Percentiles rank a stretch among this genome's conserved stretches.
phyloP scores from a whole-genome alignment of 2,329 filamentous ascomycete species.

The Fusarium sp. region DNA sequence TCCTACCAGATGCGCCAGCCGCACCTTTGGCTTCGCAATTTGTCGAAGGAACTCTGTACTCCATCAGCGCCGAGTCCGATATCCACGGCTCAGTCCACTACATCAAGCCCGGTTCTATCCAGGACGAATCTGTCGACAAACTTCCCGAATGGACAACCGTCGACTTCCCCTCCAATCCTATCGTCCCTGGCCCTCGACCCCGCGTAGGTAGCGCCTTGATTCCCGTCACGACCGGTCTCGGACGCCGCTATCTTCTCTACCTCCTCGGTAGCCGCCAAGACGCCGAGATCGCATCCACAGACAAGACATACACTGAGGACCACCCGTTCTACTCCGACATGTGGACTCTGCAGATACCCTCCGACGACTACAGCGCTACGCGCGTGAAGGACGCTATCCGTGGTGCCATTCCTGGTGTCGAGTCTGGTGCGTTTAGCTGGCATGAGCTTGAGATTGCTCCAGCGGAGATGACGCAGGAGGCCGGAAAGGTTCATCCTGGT shows the following conservation, averaged over 20 bases:
- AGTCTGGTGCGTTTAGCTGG: conserved; percentile 34
- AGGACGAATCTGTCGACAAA: conserved; percentile 9
- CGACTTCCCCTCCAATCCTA: conserved; percentile 30
- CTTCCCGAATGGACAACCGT: conserved; percentile 22
- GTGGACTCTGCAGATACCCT: conserved; percentile 36
- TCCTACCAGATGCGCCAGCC: conserved; percentile 18
- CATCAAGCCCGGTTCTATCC: conserved; percentile 9
- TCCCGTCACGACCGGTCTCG: conserved; percentile 24
- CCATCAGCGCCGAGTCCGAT: conserved; percentile 29
- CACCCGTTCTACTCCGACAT: conserved; percentile 35
- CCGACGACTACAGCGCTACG: conserved; percentile 18
- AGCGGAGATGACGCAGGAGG: conserved; percentile 25
- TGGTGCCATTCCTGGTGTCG: conserved; percentile 12
- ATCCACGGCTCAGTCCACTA: conserved; percentile 31
- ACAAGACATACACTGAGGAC: conserved; percentile 22
- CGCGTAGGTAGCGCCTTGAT: conserved; percentile 32
- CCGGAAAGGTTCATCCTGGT: conserved; percentile 37
- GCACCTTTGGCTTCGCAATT: conserved; percentile 21
- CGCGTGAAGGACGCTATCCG: conserved; percentile 29
- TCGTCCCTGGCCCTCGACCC: conserved; percentile 28
- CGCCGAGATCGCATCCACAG: neutral
- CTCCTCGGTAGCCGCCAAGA: conserved; percentile 37
- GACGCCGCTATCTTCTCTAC: conserved; percentile 30
- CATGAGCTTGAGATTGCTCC: conserved; percentile 37
- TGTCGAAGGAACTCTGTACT: conserved; percentile 30